A percentile compares a stretch with the other conserved stretches of the same genome.
Conservation (phyloP, 2,329 filamentous ascomycete species). For the Corinectria fuckeliana region DNA sequence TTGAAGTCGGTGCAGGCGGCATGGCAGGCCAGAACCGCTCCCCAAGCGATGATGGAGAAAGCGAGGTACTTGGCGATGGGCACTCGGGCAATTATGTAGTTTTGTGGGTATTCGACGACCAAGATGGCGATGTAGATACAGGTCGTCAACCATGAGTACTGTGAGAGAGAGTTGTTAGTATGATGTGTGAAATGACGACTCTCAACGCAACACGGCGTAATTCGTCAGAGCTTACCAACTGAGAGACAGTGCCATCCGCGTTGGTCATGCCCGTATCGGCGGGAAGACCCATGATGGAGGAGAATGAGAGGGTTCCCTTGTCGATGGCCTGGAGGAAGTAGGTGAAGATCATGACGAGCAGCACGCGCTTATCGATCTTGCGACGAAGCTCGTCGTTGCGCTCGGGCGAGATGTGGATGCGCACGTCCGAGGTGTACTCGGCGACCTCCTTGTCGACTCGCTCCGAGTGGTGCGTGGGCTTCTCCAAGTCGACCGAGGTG, state of each 20-base stretch:
- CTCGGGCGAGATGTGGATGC: conserved; percentile 63
- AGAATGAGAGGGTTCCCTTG: conserved; percentile 70
- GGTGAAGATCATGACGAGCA: conserved; percentile 74
- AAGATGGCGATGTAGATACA: conserved; percentile 78
- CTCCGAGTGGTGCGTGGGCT: conserved; percentile 54
- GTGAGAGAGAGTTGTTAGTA: neutral
- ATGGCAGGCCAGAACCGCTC: conserved; percentile 64
- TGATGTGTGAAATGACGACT: too few species aligned
- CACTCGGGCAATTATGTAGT: conserved; percentile 63
- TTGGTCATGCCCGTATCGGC: conserved; percentile 56
- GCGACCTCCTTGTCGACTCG: conserved; percentile 73
- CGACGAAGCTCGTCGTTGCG: conserved; percentile 67
- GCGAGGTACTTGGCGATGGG: conserved; percentile 72
- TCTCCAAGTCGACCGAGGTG: conserved; percentile 41
- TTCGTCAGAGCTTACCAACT: conserved; percentile 26
- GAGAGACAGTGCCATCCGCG: conserved; percentile 37
- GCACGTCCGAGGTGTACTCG: conserved; percentile 62
- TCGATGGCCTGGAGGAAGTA: conserved; percentile 77
- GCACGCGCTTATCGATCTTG: conserved; percentile 71
- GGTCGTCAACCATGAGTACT: conserved; percentile 75
- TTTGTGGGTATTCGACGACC: conserved; percentile 75
- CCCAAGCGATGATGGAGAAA: conserved; percentile 70
- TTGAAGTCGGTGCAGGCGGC: conserved; percentile 67
- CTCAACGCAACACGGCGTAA: too few species aligned
- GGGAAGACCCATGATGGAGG: conserved; percentile 67